phyloP scores from a whole-genome alignment of 164 flowering plant genomes.

The Platanus orientalis region DNA sequence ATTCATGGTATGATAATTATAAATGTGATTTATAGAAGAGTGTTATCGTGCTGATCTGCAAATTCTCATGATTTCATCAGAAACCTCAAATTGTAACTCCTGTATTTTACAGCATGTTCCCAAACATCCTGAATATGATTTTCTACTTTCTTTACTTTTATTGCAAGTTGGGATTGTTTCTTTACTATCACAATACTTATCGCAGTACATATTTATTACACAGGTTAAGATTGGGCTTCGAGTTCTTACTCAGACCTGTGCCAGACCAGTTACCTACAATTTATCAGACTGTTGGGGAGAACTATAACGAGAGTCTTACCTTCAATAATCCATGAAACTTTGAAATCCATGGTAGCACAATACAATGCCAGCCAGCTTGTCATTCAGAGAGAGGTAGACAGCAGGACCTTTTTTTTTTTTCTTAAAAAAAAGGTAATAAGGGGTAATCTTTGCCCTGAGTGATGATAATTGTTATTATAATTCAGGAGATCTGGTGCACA shows the following conservation, averaged over 20 bases:
- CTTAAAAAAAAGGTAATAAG: too few relatives aligned
- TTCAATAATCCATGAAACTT: constrained; percentile 79
- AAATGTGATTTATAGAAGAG: too few relatives aligned
- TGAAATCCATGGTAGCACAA: constrained; percentile 89
- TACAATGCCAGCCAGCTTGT: constrained; percentile 93
- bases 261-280: constrained; percentile 61
- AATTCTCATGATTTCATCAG: too few relatives aligned
- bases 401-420: too few relatives aligned
- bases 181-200: not conserved
- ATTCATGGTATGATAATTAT: too few relatives aligned
- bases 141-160: not conserved
- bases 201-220: not conserved
- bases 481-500: too few relatives aligned
- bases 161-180: not conserved
- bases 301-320: constrained; percentile 82
- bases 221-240: constrained; percentile 88
- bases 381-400: constrained; percentile 84
- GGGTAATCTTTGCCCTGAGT: too few relatives aligned
- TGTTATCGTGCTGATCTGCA: too few relatives aligned
- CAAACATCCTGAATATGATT: too few relatives aligned
- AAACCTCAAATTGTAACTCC: too few relatives aligned
- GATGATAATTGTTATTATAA: too few relatives aligned
- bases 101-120: too few relatives aligned
- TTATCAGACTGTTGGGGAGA: constrained; percentile 74
- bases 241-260: constrained; percentile 79